Evolutionary conservation across 768 basidiomycete species (phyloP).

Genomic region (Trametes cingulata): DNA sequence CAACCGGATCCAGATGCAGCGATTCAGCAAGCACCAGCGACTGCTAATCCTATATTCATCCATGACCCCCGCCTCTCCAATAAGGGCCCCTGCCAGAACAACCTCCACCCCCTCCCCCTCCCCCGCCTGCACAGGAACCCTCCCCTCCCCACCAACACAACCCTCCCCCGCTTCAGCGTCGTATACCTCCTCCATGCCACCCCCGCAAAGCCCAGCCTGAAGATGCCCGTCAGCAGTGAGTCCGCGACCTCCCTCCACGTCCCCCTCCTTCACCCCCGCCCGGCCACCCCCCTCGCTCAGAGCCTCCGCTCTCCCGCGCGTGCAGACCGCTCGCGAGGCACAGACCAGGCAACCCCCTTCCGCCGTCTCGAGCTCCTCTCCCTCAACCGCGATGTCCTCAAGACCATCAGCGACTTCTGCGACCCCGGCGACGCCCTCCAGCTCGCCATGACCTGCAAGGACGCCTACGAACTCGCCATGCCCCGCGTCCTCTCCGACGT

Average conservation of each 20-base stretch:
- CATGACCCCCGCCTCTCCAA: slow-evolving; percentile 15
- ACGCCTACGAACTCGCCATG: slow-evolving; percentile 20
- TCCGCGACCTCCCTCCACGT: not conserved
- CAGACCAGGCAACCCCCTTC: not conserved
- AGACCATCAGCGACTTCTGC: slow-evolving; percentile 20
- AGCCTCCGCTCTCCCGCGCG: not conserved
- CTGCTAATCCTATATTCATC: slow-evolving; percentile 14
- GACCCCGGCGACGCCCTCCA: slow-evolving; percentile 19
- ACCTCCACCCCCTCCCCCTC: not conserved
- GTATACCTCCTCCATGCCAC: slow-evolving; percentile 17
- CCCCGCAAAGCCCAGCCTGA: not conserved
- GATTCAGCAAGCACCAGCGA: too few species aligned
- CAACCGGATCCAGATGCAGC: slow-evolving; percentile 18
- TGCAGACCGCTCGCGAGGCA: not conserved
- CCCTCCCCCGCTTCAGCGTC: slow-evolving; percentile 2
- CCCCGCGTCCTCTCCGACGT: slow-evolving; percentile 23
- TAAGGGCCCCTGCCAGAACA: slow-evolving; percentile 3
- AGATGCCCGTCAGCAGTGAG: slow-evolving; percentile 19
- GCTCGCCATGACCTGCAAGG: slow-evolving; percentile 21
- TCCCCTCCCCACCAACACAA: not conserved
- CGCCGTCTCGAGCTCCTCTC: slow-evolving; percentile 15
- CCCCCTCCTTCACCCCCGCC: not conserved
- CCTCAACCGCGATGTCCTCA: slow-evolving; percentile 26
- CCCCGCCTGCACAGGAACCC: too few species aligned
- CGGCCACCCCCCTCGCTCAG: not conserved